These are phyloP conservation scores for Paecilomyces dactylethromorphus DNA, from an alignment of 2,329 filamentous ascomycete genomes.

Conservation along the genomic window DNA sequence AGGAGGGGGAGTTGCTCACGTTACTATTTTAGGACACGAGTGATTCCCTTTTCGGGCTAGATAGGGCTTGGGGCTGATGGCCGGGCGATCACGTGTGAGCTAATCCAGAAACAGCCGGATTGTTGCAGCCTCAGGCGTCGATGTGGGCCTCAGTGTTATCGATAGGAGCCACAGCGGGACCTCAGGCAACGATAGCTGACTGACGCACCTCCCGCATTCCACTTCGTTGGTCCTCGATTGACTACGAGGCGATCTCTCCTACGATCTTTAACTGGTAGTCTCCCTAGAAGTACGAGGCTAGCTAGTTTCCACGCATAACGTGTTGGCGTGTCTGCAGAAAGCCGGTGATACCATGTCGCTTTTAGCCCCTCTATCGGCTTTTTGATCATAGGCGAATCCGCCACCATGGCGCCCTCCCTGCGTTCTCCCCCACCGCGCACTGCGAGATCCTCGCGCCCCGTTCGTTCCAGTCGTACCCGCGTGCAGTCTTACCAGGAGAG, in stretches of 20 bases:
- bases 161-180: too few species aligned
- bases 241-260: background rate
- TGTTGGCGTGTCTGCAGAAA: background rate
- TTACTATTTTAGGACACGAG: background rate
- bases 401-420: constrained; percentile 23
- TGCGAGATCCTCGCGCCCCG: constrained; percentile 21
- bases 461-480: constrained; percentile 28
- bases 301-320: background rate
- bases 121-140: background rate
- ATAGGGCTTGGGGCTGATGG: constrained; percentile 16
- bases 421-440: constrained; percentile 13
- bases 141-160: too few species aligned
- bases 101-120: background rate
- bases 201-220: background rate
- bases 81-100: constrained; percentile 15
- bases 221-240: background rate
- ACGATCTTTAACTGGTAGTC: background rate
- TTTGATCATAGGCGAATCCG: constrained; percentile 8
- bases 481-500: constrained; percentile 33
- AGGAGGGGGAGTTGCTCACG: constrained; percentile 8
- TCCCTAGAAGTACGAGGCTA: background rate
- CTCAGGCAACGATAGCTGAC: background rate
- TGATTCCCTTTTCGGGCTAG: constrained; percentile 11
- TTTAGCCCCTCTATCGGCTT: constrained; percentile 4
- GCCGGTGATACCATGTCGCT: constrained; percentile 1